These are phyloP conservation scores for Exophiala mesophila DNA, from an alignment of 2,329 filamentous ascomycete species.

Conservation along the genomic window DNA sequence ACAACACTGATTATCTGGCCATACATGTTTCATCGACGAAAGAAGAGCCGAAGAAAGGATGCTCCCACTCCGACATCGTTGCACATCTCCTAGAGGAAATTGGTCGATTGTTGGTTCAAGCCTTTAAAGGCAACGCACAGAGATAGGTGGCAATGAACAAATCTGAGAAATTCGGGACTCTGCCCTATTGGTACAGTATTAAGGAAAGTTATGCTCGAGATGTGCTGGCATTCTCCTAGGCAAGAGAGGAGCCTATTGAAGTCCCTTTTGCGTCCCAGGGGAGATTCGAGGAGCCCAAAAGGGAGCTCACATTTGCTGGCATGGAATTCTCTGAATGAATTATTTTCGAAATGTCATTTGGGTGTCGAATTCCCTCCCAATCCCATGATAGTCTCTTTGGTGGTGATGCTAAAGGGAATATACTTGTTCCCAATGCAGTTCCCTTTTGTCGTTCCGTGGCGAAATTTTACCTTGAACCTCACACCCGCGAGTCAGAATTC, in stretches of 20 bases:
- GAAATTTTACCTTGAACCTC: conserved; percentile 3
- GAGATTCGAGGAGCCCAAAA: conserved; percentile 2
- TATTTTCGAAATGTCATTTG: no score
- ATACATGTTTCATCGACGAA: conserved; percentile 9
- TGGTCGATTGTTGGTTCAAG: conserved; percentile 1
- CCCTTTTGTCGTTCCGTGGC: conserved; percentile 5
- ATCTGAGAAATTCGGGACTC: conserved; percentile 3
- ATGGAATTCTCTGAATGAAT: background rate
- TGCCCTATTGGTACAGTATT: no score
- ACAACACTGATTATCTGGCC: background rate
- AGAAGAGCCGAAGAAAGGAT: conserved; percentile 7
- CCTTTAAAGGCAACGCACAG: background rate
- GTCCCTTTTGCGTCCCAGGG: conserved; percentile 3
- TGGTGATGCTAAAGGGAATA: conserved; percentile 2
- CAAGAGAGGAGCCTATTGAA: conserved; percentile 1
- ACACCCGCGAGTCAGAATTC: conserved; percentile 3
- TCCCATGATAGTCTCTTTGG: conserved; percentile 7
- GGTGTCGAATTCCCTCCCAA: background rate
- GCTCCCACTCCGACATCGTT: conserved; percentile 4
- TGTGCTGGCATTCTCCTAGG: conserved; percentile 1
- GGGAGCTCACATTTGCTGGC: background rate
- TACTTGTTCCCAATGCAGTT: conserved; percentile 1
- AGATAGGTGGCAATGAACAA: conserved; percentile 1
- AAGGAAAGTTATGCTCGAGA: background rate
- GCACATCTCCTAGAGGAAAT: conserved; percentile 1